phyloP scores from a whole-genome alignment of 352 stramenopile species.

The Pythium grandisporangium region DNA sequence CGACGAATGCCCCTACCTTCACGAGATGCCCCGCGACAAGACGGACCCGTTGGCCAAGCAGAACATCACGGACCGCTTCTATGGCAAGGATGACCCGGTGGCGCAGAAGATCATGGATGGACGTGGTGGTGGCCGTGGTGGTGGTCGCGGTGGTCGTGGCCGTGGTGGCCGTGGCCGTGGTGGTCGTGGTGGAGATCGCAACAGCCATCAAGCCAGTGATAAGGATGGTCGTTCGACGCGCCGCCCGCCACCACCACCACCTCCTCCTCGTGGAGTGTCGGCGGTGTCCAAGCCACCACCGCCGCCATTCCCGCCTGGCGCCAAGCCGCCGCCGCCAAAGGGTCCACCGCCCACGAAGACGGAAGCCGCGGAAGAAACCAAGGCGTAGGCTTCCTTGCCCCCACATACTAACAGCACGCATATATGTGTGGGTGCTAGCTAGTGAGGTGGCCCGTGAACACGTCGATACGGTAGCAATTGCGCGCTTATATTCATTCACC shows the following conservation, averaged over 20 bases:
- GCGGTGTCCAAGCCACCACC: constrained; percentile 23
- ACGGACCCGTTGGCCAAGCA: constrained; percentile 93
- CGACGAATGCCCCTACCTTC: constrained; percentile 90
- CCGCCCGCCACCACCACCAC: constrained; percentile 17
- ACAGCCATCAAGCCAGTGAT: constrained; percentile 8
- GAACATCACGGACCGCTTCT: constrained; percentile 94
- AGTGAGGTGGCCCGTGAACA: no score
- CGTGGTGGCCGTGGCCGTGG: constrained; percentile 5
- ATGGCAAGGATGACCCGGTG: constrained; percentile 91
- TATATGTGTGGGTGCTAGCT: no score
- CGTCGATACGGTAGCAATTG: no score
- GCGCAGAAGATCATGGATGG: constrained; percentile 83
- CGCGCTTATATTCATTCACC: no score
- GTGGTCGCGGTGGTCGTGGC: no score
- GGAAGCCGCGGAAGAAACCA: constrained; percentile 20
- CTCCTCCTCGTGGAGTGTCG: constrained; percentile 10
- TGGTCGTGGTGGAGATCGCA: constrained; percentile 12
- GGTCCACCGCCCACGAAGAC: constrained; percentile 25
- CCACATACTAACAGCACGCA: not conserved
- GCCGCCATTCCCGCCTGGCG: constrained; percentile 34
- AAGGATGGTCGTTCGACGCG: constrained; percentile 6
- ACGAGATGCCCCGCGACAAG: constrained; percentile 91
- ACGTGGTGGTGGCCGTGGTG: no score
- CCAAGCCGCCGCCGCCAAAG: constrained; percentile 52
- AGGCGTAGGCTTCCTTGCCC: not conserved